Evolutionary conservation across 352 stramenopile species (phyloP).

Genomic region (Globisporangium sylvaticum): DNA sequence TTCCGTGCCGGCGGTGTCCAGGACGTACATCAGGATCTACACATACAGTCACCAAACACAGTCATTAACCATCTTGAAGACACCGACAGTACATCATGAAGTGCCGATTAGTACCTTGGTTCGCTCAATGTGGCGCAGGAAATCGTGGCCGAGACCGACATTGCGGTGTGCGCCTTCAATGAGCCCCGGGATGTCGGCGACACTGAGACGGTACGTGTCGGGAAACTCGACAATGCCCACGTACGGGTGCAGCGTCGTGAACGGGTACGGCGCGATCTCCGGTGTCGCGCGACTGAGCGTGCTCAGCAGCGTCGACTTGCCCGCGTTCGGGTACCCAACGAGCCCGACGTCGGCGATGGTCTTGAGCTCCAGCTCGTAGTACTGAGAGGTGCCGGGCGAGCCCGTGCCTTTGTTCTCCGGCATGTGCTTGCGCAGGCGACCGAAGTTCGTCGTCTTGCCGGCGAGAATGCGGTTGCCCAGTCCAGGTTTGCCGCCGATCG

Average conservation of each 20-base stretch:
- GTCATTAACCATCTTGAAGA: neutral
- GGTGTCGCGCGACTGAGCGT: conserved; percentile 91
- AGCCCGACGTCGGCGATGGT: conserved; percentile 97
- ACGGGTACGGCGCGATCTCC: conserved; percentile 96
- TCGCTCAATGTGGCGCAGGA: conserved; percentile 98
- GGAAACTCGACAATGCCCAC: conserved; percentile 94
- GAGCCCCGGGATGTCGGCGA: conserved; percentile 87
- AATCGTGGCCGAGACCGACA: conserved; percentile 97
- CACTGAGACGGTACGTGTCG: conserved; percentile 91
- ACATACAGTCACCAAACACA: neutral
- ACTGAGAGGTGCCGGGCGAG: conserved; percentile 90
- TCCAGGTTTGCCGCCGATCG: conserved; percentile 76
- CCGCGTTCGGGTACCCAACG: conserved; percentile 98
- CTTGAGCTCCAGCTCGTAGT: conserved; percentile 97
- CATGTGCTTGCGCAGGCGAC: conserved; percentile 82
- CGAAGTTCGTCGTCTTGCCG: conserved; percentile 79
- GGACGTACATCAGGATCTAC: conserved; percentile 84
- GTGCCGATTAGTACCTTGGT: conserved; percentile 74
- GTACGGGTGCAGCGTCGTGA: conserved; percentile 96
- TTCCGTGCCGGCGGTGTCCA: conserved; percentile 78
- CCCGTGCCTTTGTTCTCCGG: conserved; percentile 78
- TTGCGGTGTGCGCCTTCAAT: conserved; percentile 93
- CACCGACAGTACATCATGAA: neutral
- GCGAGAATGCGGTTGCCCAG: conserved; percentile 84
- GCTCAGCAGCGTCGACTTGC: conserved; percentile 95